Evolutionary conservation across 768 basidiomycete genomes (phyloP), one percentile per base, ranked within the genome.

Genomic region (Boletus eberwhitei): DNA sequence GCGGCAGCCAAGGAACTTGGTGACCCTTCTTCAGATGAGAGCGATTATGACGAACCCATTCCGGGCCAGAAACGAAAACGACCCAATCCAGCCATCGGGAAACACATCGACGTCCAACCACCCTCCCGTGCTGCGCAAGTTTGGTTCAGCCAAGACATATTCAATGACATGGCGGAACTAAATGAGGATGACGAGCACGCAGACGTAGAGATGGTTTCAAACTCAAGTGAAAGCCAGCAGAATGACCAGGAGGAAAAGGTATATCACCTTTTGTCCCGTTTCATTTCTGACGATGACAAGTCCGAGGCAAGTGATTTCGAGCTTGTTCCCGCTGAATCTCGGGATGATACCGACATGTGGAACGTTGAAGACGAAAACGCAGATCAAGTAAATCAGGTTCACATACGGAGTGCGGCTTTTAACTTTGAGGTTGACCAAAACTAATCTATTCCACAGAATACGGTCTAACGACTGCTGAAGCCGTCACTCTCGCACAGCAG

Each of bases 131-230:
- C 85, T 42, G 82, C 93, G 2, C 81, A 87, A 62, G 69, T 98
- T n/a, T 99, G 97, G 97, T 99, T 98, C 73, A 87, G 89, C 59
- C 96, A 97, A 71, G 88, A 89, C 48, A 72, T 97, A 41, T 99
- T 99, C 77, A 79, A 84, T 47, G 79, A 68, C 6, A 65, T 77
- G 34, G 69, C 69, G 11, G 74, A 76, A 39, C 71, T 74, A 14
- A 63, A 62, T 32, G 75, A 73, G 32, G 67, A 64, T 7, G 60
- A 61, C 39, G 67, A 60, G 4, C 31, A 49, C 26, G 64, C 60
- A 24, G 65, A 69, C 21, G 50, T 61, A 1, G 70, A 67, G 9
- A 67, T 62, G 64, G 7, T 36, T 19, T 60, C 57, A 21, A 74
- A 74, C 8, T 58, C 67, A 11, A 65, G 66, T n/a, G 69, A 70